Evolutionary conservation across 768 basidiomycete genomes (phyloP).

Genomic region (Lactifluus subvellereus): DNA sequence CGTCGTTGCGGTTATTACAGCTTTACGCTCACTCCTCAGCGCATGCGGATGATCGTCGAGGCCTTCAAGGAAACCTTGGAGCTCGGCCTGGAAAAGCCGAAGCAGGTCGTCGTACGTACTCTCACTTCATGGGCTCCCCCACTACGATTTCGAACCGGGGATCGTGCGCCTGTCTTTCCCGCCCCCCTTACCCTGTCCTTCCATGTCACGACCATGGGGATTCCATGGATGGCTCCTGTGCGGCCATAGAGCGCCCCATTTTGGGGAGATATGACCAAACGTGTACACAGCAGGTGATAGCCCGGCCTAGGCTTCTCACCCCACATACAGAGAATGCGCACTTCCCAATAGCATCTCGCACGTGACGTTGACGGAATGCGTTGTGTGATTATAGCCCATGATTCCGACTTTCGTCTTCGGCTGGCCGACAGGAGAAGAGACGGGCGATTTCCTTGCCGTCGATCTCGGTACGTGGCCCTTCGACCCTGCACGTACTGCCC

Average conservation of each 20-base stretch:
- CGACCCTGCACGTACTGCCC: conserved; percentile 2
- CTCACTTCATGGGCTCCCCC: neutral
- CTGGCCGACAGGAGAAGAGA: conserved; percentile 88
- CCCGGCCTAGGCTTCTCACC: neutral
- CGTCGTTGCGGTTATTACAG: conserved; percentile 33
- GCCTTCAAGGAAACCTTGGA: conserved; percentile 93
- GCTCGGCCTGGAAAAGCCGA: conserved; percentile 71
- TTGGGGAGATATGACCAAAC: conserved; percentile 2
- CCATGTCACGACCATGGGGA: neutral
- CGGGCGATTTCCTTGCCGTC: conserved; percentile 84
- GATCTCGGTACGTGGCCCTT: conserved; percentile 55
- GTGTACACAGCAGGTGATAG: neutral
- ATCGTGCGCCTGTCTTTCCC: neutral
- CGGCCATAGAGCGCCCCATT: conserved; percentile 3
- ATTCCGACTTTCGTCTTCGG: conserved; percentile 96
- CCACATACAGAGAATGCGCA: neutral
- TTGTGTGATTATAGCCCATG: conserved; percentile 63
- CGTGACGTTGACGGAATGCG: conserved; percentile 4
- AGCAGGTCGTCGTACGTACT: conserved; percentile 79
- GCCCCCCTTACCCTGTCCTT: neutral
- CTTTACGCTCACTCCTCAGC: conserved; percentile 81
- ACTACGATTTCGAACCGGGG: neutral
- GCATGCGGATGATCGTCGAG: conserved; percentile 96
- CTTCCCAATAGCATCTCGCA: neutral
- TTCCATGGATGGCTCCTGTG: neutral